Base-by-base conservation (phyloP, 495 filamentous ascomycete species). In the Daldinia grandis region DNA sequence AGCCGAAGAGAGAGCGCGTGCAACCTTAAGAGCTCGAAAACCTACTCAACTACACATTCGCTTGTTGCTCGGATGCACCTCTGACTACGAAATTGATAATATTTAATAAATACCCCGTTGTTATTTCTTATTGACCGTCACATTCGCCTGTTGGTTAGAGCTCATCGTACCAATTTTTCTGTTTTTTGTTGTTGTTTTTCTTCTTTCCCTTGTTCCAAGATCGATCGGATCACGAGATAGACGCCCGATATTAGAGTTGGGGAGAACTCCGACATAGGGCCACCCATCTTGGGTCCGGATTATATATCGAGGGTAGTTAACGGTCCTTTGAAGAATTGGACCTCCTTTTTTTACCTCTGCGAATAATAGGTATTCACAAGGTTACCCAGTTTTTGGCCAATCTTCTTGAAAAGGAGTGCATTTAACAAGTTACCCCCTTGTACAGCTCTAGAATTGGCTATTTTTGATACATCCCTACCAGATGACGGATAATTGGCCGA, bases 61-160 rank as follows among this genome's bases (percentile, higher is more conserved):
- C 31, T 72, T 64, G 47, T 54, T 31, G 1, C 12, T 51, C 31
- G 51, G 19, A 31, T 55, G 21, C 59, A 12, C 28, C 15, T 60
- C 58, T 56, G 33, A 58, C 63, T 64, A 40, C 59, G 10, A 38
- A 37, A 64, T 64, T 60, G 47, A 60, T 63, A 72, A 67, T 53
- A 72, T 31, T 49, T 72, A 67, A 68, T 72, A 56, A 47, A 47
- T 59, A 65, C 3, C 28, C 31, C 44, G 40, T 62, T 55, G 8
- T 5, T 1, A 9, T 65, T 60, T 65, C 65, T n/a, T 30, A 30
- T 62, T 35, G 68, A 70, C 17, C 19, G 58, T 71, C 35, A 62
- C 61, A 58, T 62, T 65, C 62, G 57, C 68, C 21, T 61, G 21
- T 40, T 38, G 9, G 19, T 57, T 57, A 57, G 54, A 38, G 33